Evolutionary conservation across 805 yeast species (phyloP).

Genomic region (Naumovozyma dairenensis): DNA sequence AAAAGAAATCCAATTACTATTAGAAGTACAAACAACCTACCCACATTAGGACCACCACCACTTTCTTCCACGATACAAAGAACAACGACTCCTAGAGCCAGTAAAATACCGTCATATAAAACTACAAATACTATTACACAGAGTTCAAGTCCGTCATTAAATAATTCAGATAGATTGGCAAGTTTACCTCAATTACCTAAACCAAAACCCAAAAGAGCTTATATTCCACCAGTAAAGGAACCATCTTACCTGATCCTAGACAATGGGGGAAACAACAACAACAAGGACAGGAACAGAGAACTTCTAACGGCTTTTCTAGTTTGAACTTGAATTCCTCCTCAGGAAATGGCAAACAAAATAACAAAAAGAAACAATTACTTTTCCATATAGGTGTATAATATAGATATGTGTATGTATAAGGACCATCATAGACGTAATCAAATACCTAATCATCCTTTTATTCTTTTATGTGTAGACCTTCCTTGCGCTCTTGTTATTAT

Average conservation of each 20-base stretch:
- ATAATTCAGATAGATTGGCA: conserved; percentile 11
- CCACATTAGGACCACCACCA: not conserved
- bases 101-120: not conserved
- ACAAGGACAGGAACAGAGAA: not conserved
- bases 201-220: conserved; percentile 22
- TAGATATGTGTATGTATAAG: not conserved
- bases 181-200: conserved; percentile 43
- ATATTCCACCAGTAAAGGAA: conserved; percentile 51
- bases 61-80: not conserved
- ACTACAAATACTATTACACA: conserved; percentile 3
- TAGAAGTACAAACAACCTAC: not conserved
- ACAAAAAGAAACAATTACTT: conserved; percentile 45
- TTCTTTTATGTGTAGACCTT: too few relatives aligned
- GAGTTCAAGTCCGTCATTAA: conserved; percentile 13
- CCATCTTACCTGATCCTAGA: conserved; percentile 28
- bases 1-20: not conserved
- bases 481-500: too few relatives aligned
- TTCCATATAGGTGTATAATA: conserved; percentile 41
- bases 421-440: too few relatives aligned
- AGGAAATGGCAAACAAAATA: conserved; percentile 21
- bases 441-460: too few relatives aligned
- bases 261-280: conserved; percentile 25
- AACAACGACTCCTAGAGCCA: too few relatives aligned
- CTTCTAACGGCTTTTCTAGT: conserved; percentile 6
- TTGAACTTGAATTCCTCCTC: conserved; percentile 5